phyloP scores from a whole-genome alignment of 192 early-diverging fungal species.

The Phlyctochytrium bullatum region DNA sequence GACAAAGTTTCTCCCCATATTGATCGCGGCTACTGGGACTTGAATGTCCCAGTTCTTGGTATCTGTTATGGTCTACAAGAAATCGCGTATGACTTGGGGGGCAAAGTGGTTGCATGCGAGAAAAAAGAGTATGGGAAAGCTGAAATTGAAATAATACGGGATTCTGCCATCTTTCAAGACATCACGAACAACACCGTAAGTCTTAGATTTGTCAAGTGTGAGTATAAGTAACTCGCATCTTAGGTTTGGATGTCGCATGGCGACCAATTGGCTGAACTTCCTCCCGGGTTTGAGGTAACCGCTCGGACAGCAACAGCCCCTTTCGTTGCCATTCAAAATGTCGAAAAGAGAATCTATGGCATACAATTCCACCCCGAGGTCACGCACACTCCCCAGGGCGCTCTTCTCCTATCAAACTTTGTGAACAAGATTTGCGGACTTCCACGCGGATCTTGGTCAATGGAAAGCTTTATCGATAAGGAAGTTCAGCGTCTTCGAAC shows the following conservation, averaged over 20 bases:
- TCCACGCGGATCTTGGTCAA: slow-evolving; percentile 85
- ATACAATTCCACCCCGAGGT: slow-evolving; percentile 99
- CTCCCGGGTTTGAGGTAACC: slow-evolving; percentile 79
- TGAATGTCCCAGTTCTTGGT: slow-evolving; percentile 89
- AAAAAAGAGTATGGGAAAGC: slow-evolving; percentile 97
- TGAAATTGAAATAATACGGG: slow-evolving; percentile 63
- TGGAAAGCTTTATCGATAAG: slow-evolving; percentile 97
- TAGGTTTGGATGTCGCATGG: slow-evolving; percentile 99
- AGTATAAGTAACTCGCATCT: background rate
- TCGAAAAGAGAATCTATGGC: slow-evolving; percentile 79
- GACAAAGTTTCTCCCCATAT: slow-evolving; percentile 92
- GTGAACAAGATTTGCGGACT: slow-evolving; percentile 79
- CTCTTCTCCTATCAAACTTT: slow-evolving; percentile 88
- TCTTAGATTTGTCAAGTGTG: background rate
- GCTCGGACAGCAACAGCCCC: slow-evolving; percentile 85
- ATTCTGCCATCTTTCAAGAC: slow-evolving; percentile 70
- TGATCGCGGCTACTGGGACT: slow-evolving; percentile 83
- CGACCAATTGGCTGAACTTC: slow-evolving; percentile 83
- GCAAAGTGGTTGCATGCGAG: slow-evolving; percentile 81
- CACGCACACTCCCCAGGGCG: slow-evolving; percentile 90
- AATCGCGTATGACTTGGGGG: slow-evolving; percentile 85
- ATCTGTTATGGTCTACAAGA: slow-evolving; percentile 99
- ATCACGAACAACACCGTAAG: slow-evolving; percentile 59
- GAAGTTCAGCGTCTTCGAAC: slow-evolving; percentile 91
- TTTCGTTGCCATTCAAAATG: slow-evolving; percentile 85